These are phyloP conservation scores for Suillus plorans DNA, from an alignment of 768 basidiomycete genomes.

Conservation along the genomic window DNA sequence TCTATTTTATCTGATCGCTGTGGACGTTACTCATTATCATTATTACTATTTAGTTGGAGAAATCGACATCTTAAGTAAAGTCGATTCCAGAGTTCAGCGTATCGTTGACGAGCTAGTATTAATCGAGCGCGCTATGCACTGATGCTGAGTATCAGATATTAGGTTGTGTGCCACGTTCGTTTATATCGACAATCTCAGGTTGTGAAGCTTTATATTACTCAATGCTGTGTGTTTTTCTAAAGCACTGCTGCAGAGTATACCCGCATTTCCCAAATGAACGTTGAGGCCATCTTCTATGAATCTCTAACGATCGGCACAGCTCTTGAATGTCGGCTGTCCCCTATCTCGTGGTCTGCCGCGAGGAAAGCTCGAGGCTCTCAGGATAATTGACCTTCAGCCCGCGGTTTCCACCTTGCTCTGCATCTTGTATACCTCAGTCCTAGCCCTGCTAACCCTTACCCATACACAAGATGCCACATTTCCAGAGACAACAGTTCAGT, in stretches of 20 bases:
- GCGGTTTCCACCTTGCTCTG: not conserved
- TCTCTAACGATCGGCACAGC: slow-evolving; percentile 1
- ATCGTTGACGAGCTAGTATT: slow-evolving; percentile 3
- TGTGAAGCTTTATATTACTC: not conserved
- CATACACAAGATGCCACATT: not conserved
- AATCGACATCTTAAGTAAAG: slow-evolving; percentile 15
- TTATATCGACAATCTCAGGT: not conserved
- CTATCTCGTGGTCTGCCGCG: slow-evolving; percentile 4
- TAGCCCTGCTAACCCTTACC: not conserved
- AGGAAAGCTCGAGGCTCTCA: slow-evolving; percentile 4
- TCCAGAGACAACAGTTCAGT: not conserved
- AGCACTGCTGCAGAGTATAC: too few relatives aligned
- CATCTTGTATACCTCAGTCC: not conserved
- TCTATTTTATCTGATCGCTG: not conserved
- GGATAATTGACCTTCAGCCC: slow-evolving; percentile 4
- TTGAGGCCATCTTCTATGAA: not conserved
- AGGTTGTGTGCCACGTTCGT: not conserved
- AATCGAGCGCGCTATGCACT: not conserved
- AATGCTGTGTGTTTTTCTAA: not conserved
- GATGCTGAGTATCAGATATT: not conserved
- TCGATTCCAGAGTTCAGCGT: slow-evolving; percentile 18
- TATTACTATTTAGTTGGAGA: slow-evolving; percentile 11
- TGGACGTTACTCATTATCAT: not conserved
- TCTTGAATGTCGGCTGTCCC: not conserved
- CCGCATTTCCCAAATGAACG: not conserved